These are phyloP conservation scores for Sphagnum fallax DNA, from an alignment of 228 moss, liverwort and hornwort species.

Conservation along the genomic window DNA sequence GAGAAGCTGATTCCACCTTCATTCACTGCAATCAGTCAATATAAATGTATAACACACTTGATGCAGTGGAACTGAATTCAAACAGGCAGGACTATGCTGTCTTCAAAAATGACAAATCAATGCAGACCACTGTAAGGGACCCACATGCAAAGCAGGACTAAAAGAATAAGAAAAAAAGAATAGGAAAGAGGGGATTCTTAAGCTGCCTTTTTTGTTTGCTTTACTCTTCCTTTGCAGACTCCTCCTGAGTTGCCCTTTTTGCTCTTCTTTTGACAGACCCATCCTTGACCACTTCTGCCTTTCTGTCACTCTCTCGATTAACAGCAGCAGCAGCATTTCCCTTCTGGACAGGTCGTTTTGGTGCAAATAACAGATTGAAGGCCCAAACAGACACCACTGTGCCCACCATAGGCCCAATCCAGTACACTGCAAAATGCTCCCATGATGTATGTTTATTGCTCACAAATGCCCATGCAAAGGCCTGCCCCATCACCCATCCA, in stretches of 20 bases:
- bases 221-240: background rate
- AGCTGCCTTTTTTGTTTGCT: no score
- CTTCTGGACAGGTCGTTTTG: constrained; percentile 1
- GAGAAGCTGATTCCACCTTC: no score
- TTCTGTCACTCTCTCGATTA: background rate
- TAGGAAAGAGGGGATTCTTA: no score
- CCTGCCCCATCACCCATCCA: constrained; percentile 12
- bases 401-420: constrained; percentile 61
- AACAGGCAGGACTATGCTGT: no score
- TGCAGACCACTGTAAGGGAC: no score
- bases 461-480: constrained; percentile 70
- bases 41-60: no score
- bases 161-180: no score
- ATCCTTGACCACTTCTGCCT: background rate
- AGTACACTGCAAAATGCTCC: constrained; percentile 66
- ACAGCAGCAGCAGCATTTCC: background rate
- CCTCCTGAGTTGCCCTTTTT: background rate
- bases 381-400: constrained; percentile 44
- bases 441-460: constrained; percentile 20
- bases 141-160: no score
- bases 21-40: no score
- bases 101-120: no score
- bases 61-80: no score
- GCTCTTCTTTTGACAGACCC: background rate
- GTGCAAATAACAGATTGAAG: constrained; percentile 24